A percentile compares a stretch with the other conserved stretches of the same genome.
Evolutionary conservation across 139 green algal genomes (phyloP).

Genomic region (Mychonastes homosphaera): DNA sequence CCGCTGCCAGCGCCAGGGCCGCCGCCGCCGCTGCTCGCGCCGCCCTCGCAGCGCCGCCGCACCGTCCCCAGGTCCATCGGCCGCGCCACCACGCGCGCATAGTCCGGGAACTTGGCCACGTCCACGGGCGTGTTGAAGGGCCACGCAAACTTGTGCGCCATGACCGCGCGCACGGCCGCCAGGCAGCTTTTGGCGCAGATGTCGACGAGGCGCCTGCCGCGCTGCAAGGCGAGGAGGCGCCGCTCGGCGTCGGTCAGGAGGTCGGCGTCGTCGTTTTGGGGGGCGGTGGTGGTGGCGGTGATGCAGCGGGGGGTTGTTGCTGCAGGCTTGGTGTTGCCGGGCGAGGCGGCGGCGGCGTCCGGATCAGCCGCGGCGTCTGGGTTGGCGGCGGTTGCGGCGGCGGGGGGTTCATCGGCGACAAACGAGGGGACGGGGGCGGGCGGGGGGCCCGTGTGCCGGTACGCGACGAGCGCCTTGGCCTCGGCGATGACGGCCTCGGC

Average conservation of each 20-base stretch:
- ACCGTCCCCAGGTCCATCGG: conserved; percentile 79
- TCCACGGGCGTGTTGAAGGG: conserved; percentile 80
- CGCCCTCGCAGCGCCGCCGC: conserved; percentile 35
- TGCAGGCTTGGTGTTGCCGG: too few relatives aligned
- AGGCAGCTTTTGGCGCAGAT: conserved; percentile 14
- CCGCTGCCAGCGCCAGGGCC: too few relatives aligned
- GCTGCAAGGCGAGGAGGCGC: background rate
- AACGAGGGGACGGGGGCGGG: too few relatives aligned
- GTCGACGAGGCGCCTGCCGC: conserved; percentile 3
- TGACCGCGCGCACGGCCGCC: conserved; percentile 11
- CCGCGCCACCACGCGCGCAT: conserved; percentile 40
- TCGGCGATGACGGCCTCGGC: conserved; percentile 7
- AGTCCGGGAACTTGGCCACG: conserved; percentile 53
- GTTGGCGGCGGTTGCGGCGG: too few relatives aligned
- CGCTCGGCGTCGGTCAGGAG: conserved; percentile 6
- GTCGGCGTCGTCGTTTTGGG: too few relatives aligned
- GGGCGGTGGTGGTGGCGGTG: too few relatives aligned
- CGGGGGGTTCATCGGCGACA: too few relatives aligned
- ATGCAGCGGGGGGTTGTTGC: too few relatives aligned
- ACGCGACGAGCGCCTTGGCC: conserved; percentile 1
- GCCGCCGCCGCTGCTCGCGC: too few relatives aligned
- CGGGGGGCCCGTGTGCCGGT: too few relatives aligned
- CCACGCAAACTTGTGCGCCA: conserved; percentile 54
- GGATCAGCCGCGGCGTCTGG: too few relatives aligned
- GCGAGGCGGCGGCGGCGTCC: too few relatives aligned